phyloP scores from a whole-genome alignment of 345 rosid genomes.

The Rhizophora apiculata region DNA sequence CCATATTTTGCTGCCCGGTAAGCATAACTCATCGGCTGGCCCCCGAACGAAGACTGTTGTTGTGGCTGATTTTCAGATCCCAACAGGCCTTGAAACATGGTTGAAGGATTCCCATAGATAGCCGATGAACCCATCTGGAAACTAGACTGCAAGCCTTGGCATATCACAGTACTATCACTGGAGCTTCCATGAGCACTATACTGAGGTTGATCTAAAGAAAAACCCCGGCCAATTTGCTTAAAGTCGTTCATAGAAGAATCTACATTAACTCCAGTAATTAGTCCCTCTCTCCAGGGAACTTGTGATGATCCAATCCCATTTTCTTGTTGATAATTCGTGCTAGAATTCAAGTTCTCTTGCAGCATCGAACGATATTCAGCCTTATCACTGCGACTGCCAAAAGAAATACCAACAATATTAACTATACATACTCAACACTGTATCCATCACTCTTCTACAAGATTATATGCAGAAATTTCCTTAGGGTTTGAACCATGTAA shows the following conservation, averaged over 20 bases:
- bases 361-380: conserved; percentile 69
- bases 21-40: conserved; percentile 31
- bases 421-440: neutral
- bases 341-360: conserved; percentile 64
- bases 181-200: conserved; percentile 69
- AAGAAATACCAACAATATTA: conserved; percentile 3
- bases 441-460: neutral
- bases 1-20: conserved; percentile 36
- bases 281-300: conserved; percentile 38
- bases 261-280: conserved; percentile 12
- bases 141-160: conserved; percentile 46
- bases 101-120: conserved; percentile 50
- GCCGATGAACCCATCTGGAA: conserved; percentile 47
- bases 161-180: conserved; percentile 54
- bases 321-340: conserved; percentile 37
- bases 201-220: conserved; percentile 56
- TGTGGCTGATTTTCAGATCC: conserved; percentile 38
- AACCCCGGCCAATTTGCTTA: conserved; percentile 46
- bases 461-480: neutral
- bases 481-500: no score
- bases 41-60: conserved; percentile 32
- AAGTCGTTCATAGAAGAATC: conserved; percentile 33
- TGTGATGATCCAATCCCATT: conserved; percentile 44
- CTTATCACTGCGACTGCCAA: conserved; percentile 59
- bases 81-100: conserved; percentile 51